Evolutionary conservation across 768 basidiomycete species (phyloP), one percentile per base, ranked within the genome.

Genomic region (Amanita pallidorosea): DNA sequence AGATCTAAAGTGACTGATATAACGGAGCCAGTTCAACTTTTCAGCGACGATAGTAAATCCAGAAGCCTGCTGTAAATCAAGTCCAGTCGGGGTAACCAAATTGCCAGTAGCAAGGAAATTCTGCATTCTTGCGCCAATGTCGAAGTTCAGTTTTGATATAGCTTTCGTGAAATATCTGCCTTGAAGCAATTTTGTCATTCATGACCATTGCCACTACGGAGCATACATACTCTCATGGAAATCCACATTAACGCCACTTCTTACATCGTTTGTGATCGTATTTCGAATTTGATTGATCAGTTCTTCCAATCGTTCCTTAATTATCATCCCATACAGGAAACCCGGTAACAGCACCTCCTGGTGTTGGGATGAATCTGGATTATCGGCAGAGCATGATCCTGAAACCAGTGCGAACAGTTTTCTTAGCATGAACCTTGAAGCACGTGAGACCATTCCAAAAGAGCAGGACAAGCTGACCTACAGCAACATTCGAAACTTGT

Each of bases 41-140:
- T 99, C 96, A 5, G 94, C 96, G 31, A 98, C 88, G 58, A 99
- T 96, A 1, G 96, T 98, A 68, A 95, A 98, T n/a, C 96, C 96
- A 15, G 93, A 86, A 0, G 94, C 85, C 66, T 99, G 96, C 64
- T 98, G 95, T 13, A 99, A 71, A 68, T 98, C 96, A 49, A 99
- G 81, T 54, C 96, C 96, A 1, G 91, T 85, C 0, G 91, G 92
- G 7, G 96, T 95, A 47, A 94, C 77, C 22, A 99, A 73, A 62
- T 98, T 98, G 23, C 96, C 96, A 4, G 96, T 98, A 13, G 96
- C 96, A 40, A 99, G 77, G 73, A 99, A 99, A 64, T 95, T 95
- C 17, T 88, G 74, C 61, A 98, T 72, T 62, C 82, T 88, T 34
- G 85, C 71, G 22, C 96, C 96, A 52, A 99, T 82, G 62, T 98